These are phyloP conservation scores for Stachybotrys chlorohalonatus DNA, from an alignment of 2,329 filamentous ascomycete genomes.

Conservation along the genomic window DNA sequence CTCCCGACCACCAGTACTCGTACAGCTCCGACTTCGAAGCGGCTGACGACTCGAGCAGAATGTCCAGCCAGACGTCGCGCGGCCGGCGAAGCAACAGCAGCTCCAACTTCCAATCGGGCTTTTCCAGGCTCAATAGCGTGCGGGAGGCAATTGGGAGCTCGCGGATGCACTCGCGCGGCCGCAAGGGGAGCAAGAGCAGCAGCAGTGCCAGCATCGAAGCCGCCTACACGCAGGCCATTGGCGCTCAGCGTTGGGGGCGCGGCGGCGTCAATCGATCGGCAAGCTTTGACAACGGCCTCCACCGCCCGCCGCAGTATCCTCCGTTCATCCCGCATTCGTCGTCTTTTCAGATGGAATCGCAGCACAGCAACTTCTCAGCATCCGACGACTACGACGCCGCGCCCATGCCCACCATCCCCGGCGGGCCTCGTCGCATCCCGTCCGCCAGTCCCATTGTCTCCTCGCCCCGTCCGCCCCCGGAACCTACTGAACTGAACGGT, in stretches of 20 bases:
- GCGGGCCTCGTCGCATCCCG: slow-evolving; percentile 54
- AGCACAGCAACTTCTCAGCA: slow-evolving; percentile 33
- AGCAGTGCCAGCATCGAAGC: slow-evolving; percentile 64
- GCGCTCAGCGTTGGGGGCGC: slow-evolving; percentile 48
- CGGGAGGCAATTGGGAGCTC: slow-evolving; percentile 32
- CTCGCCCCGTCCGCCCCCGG: slow-evolving; percentile 29
- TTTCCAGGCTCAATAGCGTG: slow-evolving; percentile 55
- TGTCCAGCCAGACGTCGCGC: slow-evolving; percentile 43
- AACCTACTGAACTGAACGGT: slow-evolving; percentile 20
- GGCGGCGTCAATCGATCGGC: slow-evolving; percentile 51
- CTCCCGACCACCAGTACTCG: slow-evolving; percentile 32
- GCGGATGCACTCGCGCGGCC: slow-evolving; percentile 37
- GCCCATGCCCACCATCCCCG: slow-evolving; percentile 76
- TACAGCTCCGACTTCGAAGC: slow-evolving; percentile 54
- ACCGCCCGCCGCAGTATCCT: slow-evolving; percentile 16
- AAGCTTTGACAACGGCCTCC: slow-evolving; percentile 63
- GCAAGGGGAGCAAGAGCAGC: slow-evolving; percentile 61
- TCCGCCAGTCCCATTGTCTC: slow-evolving; percentile 25
- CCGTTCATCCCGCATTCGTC: slow-evolving; percentile 11
- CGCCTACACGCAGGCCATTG: slow-evolving; percentile 44
- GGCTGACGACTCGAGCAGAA: slow-evolving; percentile 42
- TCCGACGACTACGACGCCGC: slow-evolving; percentile 66
- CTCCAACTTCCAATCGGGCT: slow-evolving; percentile 55
- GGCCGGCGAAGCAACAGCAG: slow-evolving; percentile 72
- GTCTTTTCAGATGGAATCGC: slow-evolving; percentile 39